A percentile compares a stretch with the other conserved stretches of the same genome.
phyloP scores from a whole-genome alignment of 2,329 filamentous ascomycete species.

The Colletotrichum salicis region DNA sequence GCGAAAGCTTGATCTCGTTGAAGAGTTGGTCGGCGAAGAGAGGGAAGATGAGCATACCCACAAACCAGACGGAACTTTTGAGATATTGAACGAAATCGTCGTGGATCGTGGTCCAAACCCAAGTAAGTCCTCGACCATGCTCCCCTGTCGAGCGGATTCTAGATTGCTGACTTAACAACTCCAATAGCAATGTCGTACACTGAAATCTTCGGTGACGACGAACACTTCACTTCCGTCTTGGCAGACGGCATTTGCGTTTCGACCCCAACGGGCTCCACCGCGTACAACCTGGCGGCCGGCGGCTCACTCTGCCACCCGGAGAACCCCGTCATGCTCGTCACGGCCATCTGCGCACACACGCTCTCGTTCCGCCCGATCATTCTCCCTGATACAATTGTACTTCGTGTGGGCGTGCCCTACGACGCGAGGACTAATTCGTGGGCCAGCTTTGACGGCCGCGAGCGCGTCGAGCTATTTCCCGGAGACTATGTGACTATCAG shows the following conservation, averaged over 20 bases:
- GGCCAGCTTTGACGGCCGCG: constrained; percentile 97
- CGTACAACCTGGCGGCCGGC: constrained; percentile 88
- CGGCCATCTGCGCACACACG: constrained; percentile 93
- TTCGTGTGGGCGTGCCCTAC: constrained; percentile 94
- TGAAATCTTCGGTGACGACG: constrained; percentile 93
- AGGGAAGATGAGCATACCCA: constrained; percentile 87
- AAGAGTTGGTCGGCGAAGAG: constrained; percentile 90
- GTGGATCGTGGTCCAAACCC: constrained; percentile 93
- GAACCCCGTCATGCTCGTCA: constrained; percentile 94
- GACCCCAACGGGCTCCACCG: constrained; percentile 93
- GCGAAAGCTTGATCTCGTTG: constrained; percentile 76
- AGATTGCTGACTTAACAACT: neutral
- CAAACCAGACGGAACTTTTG: constrained; percentile 82
- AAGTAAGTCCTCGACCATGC: constrained; percentile 64
- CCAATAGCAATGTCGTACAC: constrained; percentile 84
- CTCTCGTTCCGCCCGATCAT: constrained; percentile 97
- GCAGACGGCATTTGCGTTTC: constrained; percentile 95
- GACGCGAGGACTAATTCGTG: constrained; percentile 88
- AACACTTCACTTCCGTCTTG: constrained; percentile 92
- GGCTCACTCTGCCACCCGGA: constrained; percentile 95
- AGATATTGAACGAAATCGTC: constrained; percentile 97
- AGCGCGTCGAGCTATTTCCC: constrained; percentile 81
- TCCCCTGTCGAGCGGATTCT: constrained; percentile 2
- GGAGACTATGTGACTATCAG: constrained; percentile 89
- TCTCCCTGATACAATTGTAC: constrained; percentile 92